phyloP scores from a whole-genome alignment of 2,329 filamentous ascomycete species.

The Aspergillus sergii region DNA sequence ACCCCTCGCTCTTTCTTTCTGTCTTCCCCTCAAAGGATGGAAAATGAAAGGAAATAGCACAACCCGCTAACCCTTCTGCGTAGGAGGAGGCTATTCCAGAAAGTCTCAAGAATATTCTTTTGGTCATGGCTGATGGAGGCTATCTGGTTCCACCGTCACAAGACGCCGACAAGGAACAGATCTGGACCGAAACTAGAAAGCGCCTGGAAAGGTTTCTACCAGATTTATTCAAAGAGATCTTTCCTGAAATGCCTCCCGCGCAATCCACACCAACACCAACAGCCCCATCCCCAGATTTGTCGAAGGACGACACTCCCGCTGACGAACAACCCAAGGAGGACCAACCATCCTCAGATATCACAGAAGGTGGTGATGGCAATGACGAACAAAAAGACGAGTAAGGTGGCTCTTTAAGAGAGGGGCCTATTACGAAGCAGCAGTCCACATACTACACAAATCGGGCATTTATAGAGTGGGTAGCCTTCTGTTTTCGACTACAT shows the following conservation, averaged over 20 bases:
- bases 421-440: not conserved
- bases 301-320: slow-evolving; percentile 10
- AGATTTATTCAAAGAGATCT: slow-evolving; percentile 60
- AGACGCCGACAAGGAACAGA: slow-evolving; percentile 52
- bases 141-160: slow-evolving; percentile 72
- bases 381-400: not conserved
- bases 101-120: slow-evolving; percentile 90
- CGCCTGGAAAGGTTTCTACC: slow-evolving; percentile 64
- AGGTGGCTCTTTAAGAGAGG: not conserved
- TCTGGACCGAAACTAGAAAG: slow-evolving; percentile 65
- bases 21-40: no score
- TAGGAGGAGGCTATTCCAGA: slow-evolving; percentile 94
- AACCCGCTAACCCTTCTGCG: slow-evolving; percentile 5
- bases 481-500: not conserved
- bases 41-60: not conserved
- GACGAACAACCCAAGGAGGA: slow-evolving; percentile 18
- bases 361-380: not conserved
- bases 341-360: not conserved
- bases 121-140: slow-evolving; percentile 91
- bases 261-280: slow-evolving; percentile 20
- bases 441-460: not conserved
- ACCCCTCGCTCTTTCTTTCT: slow-evolving; percentile 12
- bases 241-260: slow-evolving; percentile 46
- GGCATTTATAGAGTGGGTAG: not conserved
- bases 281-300: slow-evolving; percentile 21